Evolutionary conservation across 2,329 filamentous ascomycete species (phyloP).

Genomic region (Colletotrichum karsti): DNA sequence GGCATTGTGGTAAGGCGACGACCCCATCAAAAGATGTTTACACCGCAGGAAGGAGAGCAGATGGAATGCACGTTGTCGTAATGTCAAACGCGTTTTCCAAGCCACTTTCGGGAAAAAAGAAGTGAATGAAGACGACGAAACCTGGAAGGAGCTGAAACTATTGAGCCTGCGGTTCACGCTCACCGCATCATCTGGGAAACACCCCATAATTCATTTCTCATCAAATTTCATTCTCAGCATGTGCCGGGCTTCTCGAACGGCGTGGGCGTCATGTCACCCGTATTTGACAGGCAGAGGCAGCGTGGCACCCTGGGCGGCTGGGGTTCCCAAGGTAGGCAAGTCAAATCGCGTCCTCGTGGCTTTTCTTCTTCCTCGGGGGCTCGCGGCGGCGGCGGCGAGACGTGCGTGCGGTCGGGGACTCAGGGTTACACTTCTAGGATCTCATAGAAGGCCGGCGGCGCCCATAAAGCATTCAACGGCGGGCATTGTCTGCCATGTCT

Average conservation of each 20-base stretch:
- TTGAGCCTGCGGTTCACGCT: not conserved
- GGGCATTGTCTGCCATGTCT: not conserved
- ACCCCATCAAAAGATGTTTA: too few species aligned
- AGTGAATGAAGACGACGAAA: not conserved
- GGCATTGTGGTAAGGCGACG: too few species aligned
- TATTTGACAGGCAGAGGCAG: not conserved
- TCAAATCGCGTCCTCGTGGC: not conserved
- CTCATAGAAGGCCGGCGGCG: too few species aligned
- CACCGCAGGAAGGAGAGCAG: too few species aligned
- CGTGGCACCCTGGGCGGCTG: slow-evolving; percentile 26
- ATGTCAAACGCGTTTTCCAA: not conserved
- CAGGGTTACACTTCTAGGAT: too few species aligned
- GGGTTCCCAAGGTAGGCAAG: slow-evolving; percentile 11
- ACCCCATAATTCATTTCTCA: slow-evolving; percentile 22
- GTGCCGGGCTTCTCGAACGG: not conserved
- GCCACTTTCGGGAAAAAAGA: not conserved
- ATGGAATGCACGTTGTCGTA: too few species aligned
- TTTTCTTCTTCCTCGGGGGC: not conserved
- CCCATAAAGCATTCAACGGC: not conserved
- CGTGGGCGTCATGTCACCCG: not conserved
- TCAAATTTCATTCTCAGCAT: not conserved
- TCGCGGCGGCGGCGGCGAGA: not conserved
- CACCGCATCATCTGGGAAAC: slow-evolving; percentile 6
- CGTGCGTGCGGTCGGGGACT: too few species aligned
- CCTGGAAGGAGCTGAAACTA: not conserved